Evolutionary conservation across 306 rosid genomes (phyloP), one percentile per base, ranked within the genome.

Genomic region (Pterocarpus macrocarpus): DNA sequence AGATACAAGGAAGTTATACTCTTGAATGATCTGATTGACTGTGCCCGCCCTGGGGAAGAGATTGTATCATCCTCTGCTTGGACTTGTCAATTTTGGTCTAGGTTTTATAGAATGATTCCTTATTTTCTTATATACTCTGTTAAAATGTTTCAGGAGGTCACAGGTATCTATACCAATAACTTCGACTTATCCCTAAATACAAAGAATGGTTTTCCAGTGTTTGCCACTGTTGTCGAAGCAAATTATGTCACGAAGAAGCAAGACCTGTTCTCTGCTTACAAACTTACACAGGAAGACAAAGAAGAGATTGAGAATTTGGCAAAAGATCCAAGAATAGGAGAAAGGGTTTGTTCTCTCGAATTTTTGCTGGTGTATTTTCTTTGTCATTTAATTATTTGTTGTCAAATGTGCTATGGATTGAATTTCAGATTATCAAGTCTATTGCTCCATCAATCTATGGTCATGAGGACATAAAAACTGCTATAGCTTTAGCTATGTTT

Each of bases 11-110:
- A 95, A 92, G 98, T 93, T 77, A 95, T 95, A 80, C 79, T 95
- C 13, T 81, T 95, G 93, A 95, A 95, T 79, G 99, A 95, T 88
- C 87, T 93, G 80, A 95, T 95, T 84, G 99, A 95, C 76, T 95
- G 99, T 81, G 99, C 99, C 35, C 96, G 99, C 43, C 99, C 99
- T 41, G 99, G 99, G 32, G 99, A 95, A 93, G 98, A 95, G 83
- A 95, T 95, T 80, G 99, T 95, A 93, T 2, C 38, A 17, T 82
- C 67, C 84, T 81, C 71, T 44, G 55, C 85, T 49, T 66, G 0
- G 44, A 79, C 77, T 87, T 9, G 16, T 79, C 77, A 36, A 38
- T 73, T 70, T 45, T 73, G 58, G 52, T 35, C 50, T 35, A n/a
- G 8, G 45, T 22, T 72, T 80, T 77, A 55, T 38, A 8, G 71